Evolutionary conservation across 1,139 yeast species (phyloP).

Genomic region (Diutina ranongensis): DNA sequence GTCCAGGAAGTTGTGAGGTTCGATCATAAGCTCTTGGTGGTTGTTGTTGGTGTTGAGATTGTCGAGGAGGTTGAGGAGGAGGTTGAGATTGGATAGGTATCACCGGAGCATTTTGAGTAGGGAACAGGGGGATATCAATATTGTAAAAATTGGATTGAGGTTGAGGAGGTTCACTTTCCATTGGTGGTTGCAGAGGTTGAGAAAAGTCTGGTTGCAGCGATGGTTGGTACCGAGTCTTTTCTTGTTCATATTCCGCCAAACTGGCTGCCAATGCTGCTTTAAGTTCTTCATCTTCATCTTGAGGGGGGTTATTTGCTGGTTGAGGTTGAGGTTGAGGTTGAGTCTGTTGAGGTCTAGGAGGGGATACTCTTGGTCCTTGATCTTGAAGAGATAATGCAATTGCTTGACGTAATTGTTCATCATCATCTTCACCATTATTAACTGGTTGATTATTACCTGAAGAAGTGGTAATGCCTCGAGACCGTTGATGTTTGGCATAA

Average conservation of each 20-base stretch:
- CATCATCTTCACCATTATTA: slow-evolving; percentile 33
- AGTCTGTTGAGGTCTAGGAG: slow-evolving; percentile 11
- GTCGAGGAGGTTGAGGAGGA: background rate
- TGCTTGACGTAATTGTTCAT: slow-evolving; percentile 70
- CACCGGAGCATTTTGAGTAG: background rate
- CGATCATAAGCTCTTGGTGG: background rate
- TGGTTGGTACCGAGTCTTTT: slow-evolving; percentile 9
- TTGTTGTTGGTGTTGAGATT: background rate
- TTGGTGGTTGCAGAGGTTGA: slow-evolving; percentile 10
- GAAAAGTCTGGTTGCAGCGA: slow-evolving; percentile 7
- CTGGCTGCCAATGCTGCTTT: slow-evolving; percentile 95
- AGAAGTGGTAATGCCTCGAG: background rate
- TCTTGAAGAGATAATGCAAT: slow-evolving; percentile 70
- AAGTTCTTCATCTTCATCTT: slow-evolving; percentile 67
- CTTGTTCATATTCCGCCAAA: slow-evolving; percentile 39
- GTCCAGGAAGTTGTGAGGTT: background rate
- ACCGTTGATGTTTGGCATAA: slow-evolving; percentile 26
- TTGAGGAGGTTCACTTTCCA: background rate
- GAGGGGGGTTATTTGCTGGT: slow-evolving; percentile 6
- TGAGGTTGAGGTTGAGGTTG: slow-evolving; percentile 10
- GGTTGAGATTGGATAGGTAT: background rate
- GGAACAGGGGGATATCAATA: slow-evolving; percentile 2
- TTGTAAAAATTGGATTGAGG: background rate
- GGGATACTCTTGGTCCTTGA: slow-evolving; percentile 13
- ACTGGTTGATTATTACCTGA: too few relatives aligned